Percentiles rank a stretch among this genome's conserved stretches.
These are phyloP conservation scores for Alternaria metachromatica DNA, from an alignment of 2,329 filamentous ascomycete genomes.

Conservation along the genomic window DNA sequence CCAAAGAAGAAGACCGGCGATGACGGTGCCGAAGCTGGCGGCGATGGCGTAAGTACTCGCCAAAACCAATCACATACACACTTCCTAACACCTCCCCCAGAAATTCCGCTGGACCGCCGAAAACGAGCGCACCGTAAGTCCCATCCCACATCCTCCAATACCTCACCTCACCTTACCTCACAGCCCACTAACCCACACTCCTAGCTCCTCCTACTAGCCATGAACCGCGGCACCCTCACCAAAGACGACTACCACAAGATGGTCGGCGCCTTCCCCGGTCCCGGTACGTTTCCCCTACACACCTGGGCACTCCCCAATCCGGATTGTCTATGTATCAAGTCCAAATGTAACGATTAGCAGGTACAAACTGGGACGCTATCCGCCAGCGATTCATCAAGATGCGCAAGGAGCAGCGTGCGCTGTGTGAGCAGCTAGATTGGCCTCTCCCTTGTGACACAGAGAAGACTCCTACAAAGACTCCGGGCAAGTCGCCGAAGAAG, in stretches of 20 bases:
- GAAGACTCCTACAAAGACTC: not conserved
- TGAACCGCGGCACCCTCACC: not conserved
- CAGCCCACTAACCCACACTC: accelerated
- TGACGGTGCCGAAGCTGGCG: not conserved
- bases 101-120: not conserved
- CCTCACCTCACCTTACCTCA: not conserved
- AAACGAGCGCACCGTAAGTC: not conserved
- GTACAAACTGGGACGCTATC: not conserved
- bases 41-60: not conserved
- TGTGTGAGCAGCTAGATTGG: not conserved
- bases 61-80: not conserved
- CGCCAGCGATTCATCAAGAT: not conserved
- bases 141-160: too few species aligned
- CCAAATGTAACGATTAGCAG: not conserved
- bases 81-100: not conserved
- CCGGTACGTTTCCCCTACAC: not conserved
- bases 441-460: not conserved
- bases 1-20: not conserved
- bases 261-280: not conserved
- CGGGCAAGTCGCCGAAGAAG: not conserved
- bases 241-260: not conserved
- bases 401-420: not conserved
- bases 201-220: not conserved
- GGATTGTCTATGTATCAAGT: too few species aligned
- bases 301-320: not conserved